Conservation (phyloP, 1,284 basidiomycete genomes). For the Schizophyllum amplum region DNA sequence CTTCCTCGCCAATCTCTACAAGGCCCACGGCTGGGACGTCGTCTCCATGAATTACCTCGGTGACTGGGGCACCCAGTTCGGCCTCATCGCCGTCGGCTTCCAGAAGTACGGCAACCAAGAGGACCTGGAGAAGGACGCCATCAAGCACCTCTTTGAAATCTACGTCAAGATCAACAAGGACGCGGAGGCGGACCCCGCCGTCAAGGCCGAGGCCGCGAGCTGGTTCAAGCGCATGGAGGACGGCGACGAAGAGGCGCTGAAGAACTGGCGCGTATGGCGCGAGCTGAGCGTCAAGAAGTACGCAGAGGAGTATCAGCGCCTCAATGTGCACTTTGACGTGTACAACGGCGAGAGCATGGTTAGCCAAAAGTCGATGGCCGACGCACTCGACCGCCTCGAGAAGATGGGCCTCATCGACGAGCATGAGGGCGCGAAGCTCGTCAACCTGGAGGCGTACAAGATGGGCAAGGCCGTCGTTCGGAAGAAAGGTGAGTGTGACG, state of each 20-base stretch:
- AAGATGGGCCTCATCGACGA: constrained; percentile 55
- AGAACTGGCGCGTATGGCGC: constrained; percentile 91
- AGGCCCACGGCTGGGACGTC: constrained; percentile 91
- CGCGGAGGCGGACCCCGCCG: constrained; percentile 59
- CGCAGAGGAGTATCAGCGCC: constrained; percentile 79
- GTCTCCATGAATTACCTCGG: constrained; percentile 90
- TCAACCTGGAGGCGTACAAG: constrained; percentile 84
- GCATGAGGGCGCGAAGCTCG: constrained; percentile 65
- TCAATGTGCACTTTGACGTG: constrained; percentile 92
- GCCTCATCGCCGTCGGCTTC: constrained; percentile 88
- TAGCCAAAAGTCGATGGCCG: constrained; percentile 69
- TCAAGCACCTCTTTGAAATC: constrained; percentile 91
- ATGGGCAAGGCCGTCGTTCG: constrained; percentile 86
- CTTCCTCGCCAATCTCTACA: constrained; percentile 89
- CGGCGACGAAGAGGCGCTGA: constrained; percentile 76
- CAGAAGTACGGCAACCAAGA: constrained; percentile 87
- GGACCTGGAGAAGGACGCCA: constrained; percentile 80
- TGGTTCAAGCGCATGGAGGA: constrained; percentile 99
- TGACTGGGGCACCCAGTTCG: constrained; percentile 92
- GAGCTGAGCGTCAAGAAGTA: constrained; percentile 91
- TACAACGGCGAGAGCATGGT: constrained; percentile 95
- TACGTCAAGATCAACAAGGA: constrained; percentile 94
- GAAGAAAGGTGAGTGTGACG: constrained; percentile 60
- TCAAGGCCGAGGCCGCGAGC: constrained; percentile 79
- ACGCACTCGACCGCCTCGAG: constrained; percentile 55